Evolutionary conservation across 805 yeast species (phyloP).

Genomic region (Candida cerambycidarum): DNA sequence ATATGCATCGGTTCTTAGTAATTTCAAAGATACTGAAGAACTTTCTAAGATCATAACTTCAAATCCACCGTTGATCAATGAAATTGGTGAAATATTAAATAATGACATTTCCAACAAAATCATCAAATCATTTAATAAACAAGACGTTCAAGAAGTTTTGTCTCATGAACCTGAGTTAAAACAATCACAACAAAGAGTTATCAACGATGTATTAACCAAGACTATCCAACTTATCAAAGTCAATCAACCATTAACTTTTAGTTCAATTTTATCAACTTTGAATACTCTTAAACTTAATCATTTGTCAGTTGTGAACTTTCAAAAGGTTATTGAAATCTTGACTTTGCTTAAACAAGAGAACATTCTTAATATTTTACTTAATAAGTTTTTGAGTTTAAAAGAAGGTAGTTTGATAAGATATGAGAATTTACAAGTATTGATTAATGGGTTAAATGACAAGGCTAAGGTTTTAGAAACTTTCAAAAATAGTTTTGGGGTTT

Average conservation of each 20-base stretch:
- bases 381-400: slow-evolving; percentile 16
- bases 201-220: slow-evolving; percentile 8
- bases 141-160: not conserved
- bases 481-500: slow-evolving; percentile 21
- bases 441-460: slow-evolving; percentile 21
- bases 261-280: not conserved
- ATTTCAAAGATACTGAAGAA: slow-evolving; percentile 5
- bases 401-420: slow-evolving; percentile 24
- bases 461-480: slow-evolving; percentile 21
- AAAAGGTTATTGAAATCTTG: slow-evolving; percentile 25
- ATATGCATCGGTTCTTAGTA: slow-evolving; percentile 8
- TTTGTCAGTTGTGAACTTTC: slow-evolving; percentile 24
- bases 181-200: slow-evolving; percentile 12
- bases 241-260: slow-evolving; percentile 1
- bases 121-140: slow-evolving; percentile 5
- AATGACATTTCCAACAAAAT: slow-evolving; percentile 2
- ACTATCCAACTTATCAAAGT: not conserved
- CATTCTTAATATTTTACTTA: slow-evolving; percentile 25
- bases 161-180: slow-evolving; percentile 4
- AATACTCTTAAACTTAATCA: slow-evolving; percentile 2
- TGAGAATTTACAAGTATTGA: slow-evolving; percentile 29
- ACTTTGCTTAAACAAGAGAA: slow-evolving; percentile 22
- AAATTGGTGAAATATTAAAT: slow-evolving; percentile 6
- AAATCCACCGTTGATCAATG: not conserved
- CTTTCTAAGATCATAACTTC: not conserved